Evolutionary conservation across 2,329 filamentous ascomycete species (phyloP), one percentile per base, ranked within the genome.

Genomic region (Colletotrichum coccodes): DNA sequence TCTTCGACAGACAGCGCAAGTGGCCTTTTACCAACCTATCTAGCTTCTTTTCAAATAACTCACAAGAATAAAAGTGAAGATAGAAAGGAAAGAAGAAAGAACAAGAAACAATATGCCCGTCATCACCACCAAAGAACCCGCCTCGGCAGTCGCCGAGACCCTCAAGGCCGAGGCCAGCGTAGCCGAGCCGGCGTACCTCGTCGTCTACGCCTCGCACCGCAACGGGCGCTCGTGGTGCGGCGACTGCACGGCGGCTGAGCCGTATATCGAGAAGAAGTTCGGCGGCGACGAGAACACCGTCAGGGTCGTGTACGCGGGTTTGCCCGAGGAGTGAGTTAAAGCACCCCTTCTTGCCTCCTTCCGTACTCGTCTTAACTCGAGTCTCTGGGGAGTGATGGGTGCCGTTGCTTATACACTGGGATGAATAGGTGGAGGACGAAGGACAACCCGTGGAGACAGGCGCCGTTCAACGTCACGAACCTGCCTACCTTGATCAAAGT

Each of bases 151-250:
- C 49, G 66, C 66, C 40, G 42, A 49, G 53, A 42, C 66, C 23
- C 66, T 68, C 34, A 50, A 49, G 40, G 61, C 66, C 49, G 66
- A 68, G 54, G 66, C 61, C 47, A 66, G 54, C 66, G 61, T 56
- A 21, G 28, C 49, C 61, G 66, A 56, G 66, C 66, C 66, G 9
- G 66, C 61, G 16, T 68, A 65, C 54, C 54, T 68, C 14, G 61
- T 68, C 61, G 66, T 68, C 61, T 68, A 68, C 49, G 66, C 66
- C 38, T 68, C 66, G 16, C 61, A 68, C 54, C 66, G 66, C 16
- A 56, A 60, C 34, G 66, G 66, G n/a, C 54, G 40, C 21, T 68
- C 66, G 18, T 68, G 66, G 66, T 68, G 66, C 34, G 36, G 44
- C n/a, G 66, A 68, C 42, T 68, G 66, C 28, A 66, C 61, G 34